Base-by-base conservation (phyloP, 805 yeast species). In the Blastobotrys parvus region DNA sequence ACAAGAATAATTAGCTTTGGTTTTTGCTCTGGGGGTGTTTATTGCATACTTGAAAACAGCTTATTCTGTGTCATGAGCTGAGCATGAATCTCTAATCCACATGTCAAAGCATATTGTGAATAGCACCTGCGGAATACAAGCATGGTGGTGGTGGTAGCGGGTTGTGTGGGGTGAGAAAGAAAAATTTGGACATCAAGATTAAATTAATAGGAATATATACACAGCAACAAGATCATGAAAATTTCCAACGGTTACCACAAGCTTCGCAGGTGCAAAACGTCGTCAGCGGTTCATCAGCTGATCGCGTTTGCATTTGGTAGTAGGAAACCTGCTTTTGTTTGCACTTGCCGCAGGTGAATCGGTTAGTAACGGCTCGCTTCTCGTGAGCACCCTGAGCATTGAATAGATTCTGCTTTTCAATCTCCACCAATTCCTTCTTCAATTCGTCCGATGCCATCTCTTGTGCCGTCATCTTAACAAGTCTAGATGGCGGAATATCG, bases 161-260 rank as follows among this genome's bases (percentile, higher is more conserved):
- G 29, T 25, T 8, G 29, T 25, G 29, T 25, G 11, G 11, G 29
- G 29, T 25, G 10, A 11, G 11, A 25, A 25, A 25, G 11, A 25
- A 25, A 25, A 25, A 11, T 25, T 25, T 25, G 29, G 29, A 8
- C 29, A 25, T n/a, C n/a, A n/a, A n/a, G n/a, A n/a, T n/a, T n/a
- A n/a, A n/a, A n/a, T n/a, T n/a, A n/a, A n/a, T n/a, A n/a, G n/a
- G n/a, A n/a, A n/a, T n/a, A n/a, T n/a, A n/a, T n/a, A n/a, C n/a
- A n/a, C n/a, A n/a, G n/a, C n/a, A n/a, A n/a, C n/a, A n/a, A 7
- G 7, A 25, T 23, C 62, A 89, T 25, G 94, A 84, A 61, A 92
- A 92, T 65, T 92, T 92, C 98, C 98, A 92, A 64, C 97, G 77
- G 60, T 92, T 87, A 49, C 97, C 97, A 69, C 98, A 92, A 52